A percentile compares a stretch with the other conserved stretches of the same genome.
These are phyloP conservation scores for Trematosphaeria pertusa DNA, from an alignment of 2,329 filamentous ascomycete species.

Conservation along the genomic window DNA sequence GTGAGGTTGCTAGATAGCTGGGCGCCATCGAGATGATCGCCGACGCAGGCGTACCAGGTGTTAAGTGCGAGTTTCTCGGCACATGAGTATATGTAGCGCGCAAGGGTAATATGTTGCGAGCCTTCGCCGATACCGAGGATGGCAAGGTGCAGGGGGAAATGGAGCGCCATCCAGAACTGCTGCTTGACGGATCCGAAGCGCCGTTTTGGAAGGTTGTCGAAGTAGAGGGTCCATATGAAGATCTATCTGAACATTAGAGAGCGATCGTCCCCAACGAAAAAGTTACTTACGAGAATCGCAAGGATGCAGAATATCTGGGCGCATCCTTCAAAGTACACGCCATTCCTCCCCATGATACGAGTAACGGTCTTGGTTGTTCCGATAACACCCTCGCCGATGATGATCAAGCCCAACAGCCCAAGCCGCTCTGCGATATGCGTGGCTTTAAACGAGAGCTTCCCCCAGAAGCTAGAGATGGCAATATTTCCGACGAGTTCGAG, in stretches of 20 bases:
- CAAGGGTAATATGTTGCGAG: slow-evolving; percentile 22
- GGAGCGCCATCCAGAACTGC: slow-evolving; percentile 22
- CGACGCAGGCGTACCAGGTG: slow-evolving; percentile 6
- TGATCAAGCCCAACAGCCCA: slow-evolving; percentile 65
- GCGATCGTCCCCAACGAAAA: not conserved
- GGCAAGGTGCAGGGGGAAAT: slow-evolving; percentile 24
- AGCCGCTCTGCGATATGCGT: slow-evolving; percentile 67
- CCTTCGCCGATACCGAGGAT: slow-evolving; percentile 30
- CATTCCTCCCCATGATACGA: slow-evolving; percentile 24
- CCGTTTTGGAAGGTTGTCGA: slow-evolving; percentile 19
- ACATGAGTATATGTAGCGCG: slow-evolving; percentile 13
- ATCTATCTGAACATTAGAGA: slow-evolving; percentile 5
- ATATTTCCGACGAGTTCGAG: slow-evolving; percentile 61
- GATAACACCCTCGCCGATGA: slow-evolving; percentile 68
- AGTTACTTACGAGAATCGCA: slow-evolving; percentile 14
- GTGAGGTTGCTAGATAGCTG: slow-evolving; percentile 10
- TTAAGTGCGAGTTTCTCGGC: not conserved
- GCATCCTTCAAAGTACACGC: slow-evolving; percentile 39
- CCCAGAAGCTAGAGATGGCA: slow-evolving; percentile 58
- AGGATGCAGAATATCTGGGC: slow-evolving; percentile 18
- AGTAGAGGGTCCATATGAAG: slow-evolving; percentile 28
- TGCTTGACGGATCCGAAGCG: slow-evolving; percentile 25
- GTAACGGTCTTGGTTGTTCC: slow-evolving; percentile 59
- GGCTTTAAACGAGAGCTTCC: slow-evolving; percentile 62
- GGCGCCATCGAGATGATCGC: slow-evolving; percentile 17